phyloP scores from a whole-genome alignment of 495 filamentous ascomycete species.

The Penicillium malachiteum region DNA sequence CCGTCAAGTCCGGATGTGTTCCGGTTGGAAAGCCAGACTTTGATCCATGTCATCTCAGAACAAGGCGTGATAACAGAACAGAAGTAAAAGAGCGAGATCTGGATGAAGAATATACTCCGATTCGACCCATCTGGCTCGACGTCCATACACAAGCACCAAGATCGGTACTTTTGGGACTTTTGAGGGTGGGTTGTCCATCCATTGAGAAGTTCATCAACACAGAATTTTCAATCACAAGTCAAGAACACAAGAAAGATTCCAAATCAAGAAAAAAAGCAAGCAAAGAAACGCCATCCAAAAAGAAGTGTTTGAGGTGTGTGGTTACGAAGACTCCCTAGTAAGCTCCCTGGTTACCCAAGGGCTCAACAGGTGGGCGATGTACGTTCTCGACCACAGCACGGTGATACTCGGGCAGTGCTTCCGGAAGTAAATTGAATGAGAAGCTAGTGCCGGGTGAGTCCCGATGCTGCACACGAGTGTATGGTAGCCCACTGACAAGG shows the following conservation, averaged over 20 bases:
- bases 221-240: background rate
- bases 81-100: background rate
- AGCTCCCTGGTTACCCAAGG: slow-evolving; percentile 27
- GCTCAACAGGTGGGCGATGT: slow-evolving; percentile 24
- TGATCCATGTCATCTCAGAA: background rate
- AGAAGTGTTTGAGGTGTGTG: background rate
- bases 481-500: slow-evolving; percentile 39
- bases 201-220: background rate
- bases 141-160: background rate
- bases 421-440: slow-evolving; percentile 14
- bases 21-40: background rate
- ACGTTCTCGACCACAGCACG: slow-evolving; percentile 17
- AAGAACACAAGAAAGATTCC: background rate
- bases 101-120: background rate
- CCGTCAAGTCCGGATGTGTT: background rate
- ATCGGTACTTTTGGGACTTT: background rate
- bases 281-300: background rate
- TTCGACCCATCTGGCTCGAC: background rate
- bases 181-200: background rate
- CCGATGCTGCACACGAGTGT: slow-evolving; percentile 31
- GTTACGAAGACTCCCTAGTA: slow-evolving; percentile 10
- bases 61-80: background rate
- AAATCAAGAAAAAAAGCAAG: background rate
- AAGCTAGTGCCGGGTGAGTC: slow-evolving; percentile 14
- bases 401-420: slow-evolving; percentile 24